Evolutionary conservation across 768 basidiomycete genomes (phyloP).

Genomic region (Chlorophyllum brunneum): DNA sequence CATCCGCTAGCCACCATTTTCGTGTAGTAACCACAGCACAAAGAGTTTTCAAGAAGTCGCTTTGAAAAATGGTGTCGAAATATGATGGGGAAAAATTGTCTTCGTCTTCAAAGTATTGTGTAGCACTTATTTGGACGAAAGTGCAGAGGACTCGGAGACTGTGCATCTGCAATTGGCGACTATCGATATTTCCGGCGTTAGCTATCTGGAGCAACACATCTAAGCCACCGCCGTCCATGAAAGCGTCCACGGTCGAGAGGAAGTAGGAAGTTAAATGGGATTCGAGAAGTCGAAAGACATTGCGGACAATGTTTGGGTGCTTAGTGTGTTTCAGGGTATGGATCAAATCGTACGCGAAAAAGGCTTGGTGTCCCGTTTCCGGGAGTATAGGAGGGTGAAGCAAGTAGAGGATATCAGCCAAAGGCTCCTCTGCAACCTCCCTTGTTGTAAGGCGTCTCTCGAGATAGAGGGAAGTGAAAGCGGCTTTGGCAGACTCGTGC

Average conservation of each 20-base stretch:
- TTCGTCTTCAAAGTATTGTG: slow-evolving; percentile 12
- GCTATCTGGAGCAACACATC: slow-evolving; percentile 30
- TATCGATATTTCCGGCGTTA: slow-evolving; percentile 29
- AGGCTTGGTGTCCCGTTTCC: slow-evolving; percentile 21
- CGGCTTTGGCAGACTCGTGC: slow-evolving; percentile 24
- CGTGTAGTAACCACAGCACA: slow-evolving; percentile 25
- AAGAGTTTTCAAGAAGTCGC: slow-evolving; percentile 35
- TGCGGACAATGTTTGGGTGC: slow-evolving; percentile 29
- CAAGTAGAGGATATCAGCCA: slow-evolving; percentile 34
- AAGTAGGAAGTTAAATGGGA: slow-evolving; percentile 25
- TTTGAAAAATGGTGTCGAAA: slow-evolving; percentile 30
- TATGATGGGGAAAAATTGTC: slow-evolving; percentile 13
- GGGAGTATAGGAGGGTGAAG: slow-evolving; percentile 28
- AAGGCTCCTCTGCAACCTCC: slow-evolving; percentile 24
- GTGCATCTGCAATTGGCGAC: slow-evolving; percentile 34
- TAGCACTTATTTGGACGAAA: slow-evolving; percentile 28
- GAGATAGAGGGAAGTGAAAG: slow-evolving; percentile 33
- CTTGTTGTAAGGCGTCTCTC: slow-evolving; percentile 29
- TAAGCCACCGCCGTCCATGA: slow-evolving; percentile 31
- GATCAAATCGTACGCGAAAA: slow-evolving; percentile 27
- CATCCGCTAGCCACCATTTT: slow-evolving; percentile 36
- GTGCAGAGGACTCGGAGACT: slow-evolving; percentile 34
- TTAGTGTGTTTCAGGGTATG: slow-evolving; percentile 25
- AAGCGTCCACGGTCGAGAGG: slow-evolving; percentile 23
- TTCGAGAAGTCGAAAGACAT: slow-evolving; percentile 32